Evolutionary conservation across 1,139 yeast genomes (phyloP), one percentile per base, ranked within the genome.

Genomic region (Petasospora rhodanensis): DNA sequence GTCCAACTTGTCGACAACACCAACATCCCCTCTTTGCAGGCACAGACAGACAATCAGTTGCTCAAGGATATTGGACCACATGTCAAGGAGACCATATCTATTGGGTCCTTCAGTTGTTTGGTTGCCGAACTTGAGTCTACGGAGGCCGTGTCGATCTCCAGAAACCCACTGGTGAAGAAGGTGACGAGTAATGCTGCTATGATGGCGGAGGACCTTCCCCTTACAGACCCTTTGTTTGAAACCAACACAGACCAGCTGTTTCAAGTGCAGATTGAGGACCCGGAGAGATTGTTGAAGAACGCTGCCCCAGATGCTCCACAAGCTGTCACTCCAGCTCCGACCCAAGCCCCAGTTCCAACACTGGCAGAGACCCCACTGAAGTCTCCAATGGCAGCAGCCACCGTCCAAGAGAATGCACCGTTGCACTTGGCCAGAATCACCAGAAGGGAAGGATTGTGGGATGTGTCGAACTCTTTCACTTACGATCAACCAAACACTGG

Each of bases 21-120:
- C 18, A 35, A 14, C 11, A 27, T 24, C 20, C 24, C 35, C 10
- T 15, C 35, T 2, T 24, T 31, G 24, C 24, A 34, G 13, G 22
- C 10, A 19, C 16, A n/a, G 12, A 13, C 27, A 14, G 35, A 26
- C 10, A 28, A 27, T 15, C 33, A 20, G 7, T 22, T 24, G 22
- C 17, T 19, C n/a, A 30, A 68, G 42, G 62, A 68, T 41, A 59
- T 76, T 19, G 61, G 67, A 33, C 64, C 71, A 6, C 61, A 62
- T 20, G 68, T 76, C 18, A 60, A 61, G 21, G 61, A 62, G 26
- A 59, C 67, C 8, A 69, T 73, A 38, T 61, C 72, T 1, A 73
- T 82, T 44, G 89, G 87, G 0, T 64, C 66, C 13, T 77, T 79
- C 48, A 72, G 70, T 43, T 87, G 83, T 0, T 72, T 81, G 45